Base-by-base conservation (phyloP, 805 yeast genomes). In the Hanseniaspora lindneri region DNA sequence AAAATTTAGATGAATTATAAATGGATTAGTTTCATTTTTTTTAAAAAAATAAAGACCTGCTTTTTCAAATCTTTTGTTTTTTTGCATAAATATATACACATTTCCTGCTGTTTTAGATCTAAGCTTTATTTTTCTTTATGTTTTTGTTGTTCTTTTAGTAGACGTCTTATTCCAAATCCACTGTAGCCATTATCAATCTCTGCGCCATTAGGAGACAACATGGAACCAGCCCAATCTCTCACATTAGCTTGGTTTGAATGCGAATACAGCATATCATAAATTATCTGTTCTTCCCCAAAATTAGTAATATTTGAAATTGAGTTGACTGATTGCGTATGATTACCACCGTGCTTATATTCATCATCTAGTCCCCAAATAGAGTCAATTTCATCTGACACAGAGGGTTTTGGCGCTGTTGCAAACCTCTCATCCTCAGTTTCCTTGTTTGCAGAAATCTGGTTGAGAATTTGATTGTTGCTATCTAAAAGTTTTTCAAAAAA, bases 201-300 rank as follows among this genome's bases (percentile, higher is more conserved):
- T 39, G 50, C 54, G 17, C 51, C 52, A 2, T 73, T 64, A 57
- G 78, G 76, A 54, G 75, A 75, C 54, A 44, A 21, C 25, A 36
- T 36, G 20, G 27, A 44, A n/a, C 25, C 27, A 2, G 36, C 24
- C 24, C 28, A 30, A 77, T 82, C 46, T 77, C 84, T 83, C 85
- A 79, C 29, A 80, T 77, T 23, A 77, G 68, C 49, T 79, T 85
- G 2, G 76, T 71, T 3, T 82, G 79, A 41, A 78, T 73, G 58
- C 75, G 80, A 39, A 55, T 71, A 74, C 52, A 80, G 72, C 66
- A 80, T 64, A 55, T 79, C 83, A 57, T 70, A 76, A 19, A 79
- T 71, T 44, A 69, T 66, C 52, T 70, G 72, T 4, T 79, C 80
- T 52, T 80, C 85, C 34, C 56, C 64, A 4, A 62, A 52, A 42